Base-by-base conservation (phyloP, 1,284 basidiomycete species). In the Uromyces viciae-fabae region DNA sequence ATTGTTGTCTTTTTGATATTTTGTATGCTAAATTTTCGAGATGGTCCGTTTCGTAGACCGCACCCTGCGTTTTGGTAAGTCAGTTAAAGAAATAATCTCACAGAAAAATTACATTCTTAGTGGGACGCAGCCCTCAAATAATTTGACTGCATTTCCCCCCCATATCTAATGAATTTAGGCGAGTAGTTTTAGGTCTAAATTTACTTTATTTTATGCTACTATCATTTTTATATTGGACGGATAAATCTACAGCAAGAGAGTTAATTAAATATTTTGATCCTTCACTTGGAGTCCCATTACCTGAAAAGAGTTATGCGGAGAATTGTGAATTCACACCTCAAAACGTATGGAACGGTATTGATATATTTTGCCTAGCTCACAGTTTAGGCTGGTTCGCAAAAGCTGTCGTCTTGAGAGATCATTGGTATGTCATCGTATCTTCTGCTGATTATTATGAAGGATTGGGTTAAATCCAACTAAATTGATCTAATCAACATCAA, bases 351-450 rank as follows among this genome's bases (percentile, higher is more conserved):
- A 89, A 91, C 83, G 91, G 92, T 2, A 86, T 94, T 52, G 92
- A 94, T 84, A 91, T 93, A 75, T 94, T 94, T 85, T 93, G 92
- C 84, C 83, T 94, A 28, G 92, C 92, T 38, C 92, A 94, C 85
- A 87, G 92, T 31, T 85, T 94, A 46, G 92, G 92, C 3, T 94
- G 93, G 92, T 94, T 93, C 85, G 92, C 92, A 60, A 94, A 94
- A 85, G 93, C 92, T 1, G 89, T 94, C 88, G 91, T 94, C 83
- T 86, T 94, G 83, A 89, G 93, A 40, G 92, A 94, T 84, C 94
- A 94, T 84, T 94, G 92, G 92, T 80, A 46, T 9, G 56, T 43
- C 56, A 8, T n/a, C 15, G 46, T 66, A 15, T 25, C n/a, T n/a
- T 17, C 40, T 52, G 14, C n/a, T n/a, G n/a, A n/a, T n/a, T n/a